Evolutionary conservation across 768 basidiomycete genomes (phyloP).

Genomic region (Asterophora lycoperdoides): DNA sequence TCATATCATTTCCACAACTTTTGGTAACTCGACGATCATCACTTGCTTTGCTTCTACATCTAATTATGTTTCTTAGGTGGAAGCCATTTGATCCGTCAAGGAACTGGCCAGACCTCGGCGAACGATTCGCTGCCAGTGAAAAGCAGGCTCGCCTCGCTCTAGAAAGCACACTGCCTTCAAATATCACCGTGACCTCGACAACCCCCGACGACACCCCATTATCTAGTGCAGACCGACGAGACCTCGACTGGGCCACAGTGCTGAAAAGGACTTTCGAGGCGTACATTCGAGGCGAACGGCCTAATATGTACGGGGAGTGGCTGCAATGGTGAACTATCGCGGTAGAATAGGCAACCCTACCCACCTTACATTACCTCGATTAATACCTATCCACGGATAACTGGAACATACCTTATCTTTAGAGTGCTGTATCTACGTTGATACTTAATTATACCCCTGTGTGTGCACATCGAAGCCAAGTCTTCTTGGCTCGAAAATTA

Average conservation of each 20-base stretch:
- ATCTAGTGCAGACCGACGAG: conserved; percentile 65
- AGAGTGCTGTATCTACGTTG: conserved; percentile 2
- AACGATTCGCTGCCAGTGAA: conserved; percentile 74
- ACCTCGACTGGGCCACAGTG: conserved; percentile 90
- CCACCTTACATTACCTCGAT: not conserved
- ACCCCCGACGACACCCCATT: conserved; percentile 36
- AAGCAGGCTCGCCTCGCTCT: conserved; percentile 46
- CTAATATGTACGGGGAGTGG: conserved; percentile 95
- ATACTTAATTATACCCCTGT: not conserved
- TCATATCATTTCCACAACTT: conserved; percentile 97
- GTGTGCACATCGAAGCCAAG: no score
- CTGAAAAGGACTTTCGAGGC: conserved; percentile 94
- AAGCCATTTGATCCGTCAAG: conserved; percentile 87
- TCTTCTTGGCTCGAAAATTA: not conserved
- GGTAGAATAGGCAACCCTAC: not conserved
- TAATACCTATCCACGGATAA: not conserved
- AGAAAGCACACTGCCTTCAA: conserved; percentile 31
- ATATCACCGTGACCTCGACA: conserved; percentile 30
- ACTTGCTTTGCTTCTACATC: not conserved
- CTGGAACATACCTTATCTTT: conserved; percentile 2
- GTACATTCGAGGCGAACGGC: conserved; percentile 84
- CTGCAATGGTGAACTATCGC: conserved; percentile 40
- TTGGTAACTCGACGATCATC: conserved; percentile 48
- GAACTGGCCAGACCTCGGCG: conserved; percentile 95
- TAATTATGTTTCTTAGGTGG: conserved; percentile 60